Evolutionary conservation across 2,329 filamentous ascomycete genomes (phyloP).

Genomic region (Seiridium cupressi): DNA sequence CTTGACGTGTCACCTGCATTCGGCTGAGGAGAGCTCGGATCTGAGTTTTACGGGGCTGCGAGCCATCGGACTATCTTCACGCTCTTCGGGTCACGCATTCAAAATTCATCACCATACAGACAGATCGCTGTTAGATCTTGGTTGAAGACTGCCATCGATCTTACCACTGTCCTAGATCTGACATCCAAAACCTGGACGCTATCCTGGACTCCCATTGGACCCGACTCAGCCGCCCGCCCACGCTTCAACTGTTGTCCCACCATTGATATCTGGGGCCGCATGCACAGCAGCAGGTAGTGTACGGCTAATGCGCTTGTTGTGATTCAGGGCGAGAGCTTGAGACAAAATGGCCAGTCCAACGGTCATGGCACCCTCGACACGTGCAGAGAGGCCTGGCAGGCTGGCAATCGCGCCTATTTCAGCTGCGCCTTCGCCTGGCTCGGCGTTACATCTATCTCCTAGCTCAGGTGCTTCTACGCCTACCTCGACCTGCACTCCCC

Average conservation of each 20-base stretch:
- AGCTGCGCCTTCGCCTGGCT: constrained; percentile 24
- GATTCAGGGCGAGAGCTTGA: not conserved
- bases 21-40: constrained; percentile 1
- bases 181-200: not conserved
- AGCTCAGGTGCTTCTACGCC: constrained; percentile 24
- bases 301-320: not conserved
- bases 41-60: not conserved
- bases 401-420: constrained; percentile 26
- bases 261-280: not conserved
- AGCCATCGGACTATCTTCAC: not conserved
- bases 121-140: not conserved
- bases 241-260: not conserved
- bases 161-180: not conserved
- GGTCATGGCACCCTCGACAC: constrained; percentile 14
- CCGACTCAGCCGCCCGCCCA: not conserved
- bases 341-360: constrained; percentile 21
- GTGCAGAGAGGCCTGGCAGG: constrained; percentile 18
- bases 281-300: constrained; percentile 12
- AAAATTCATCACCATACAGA: not conserved
- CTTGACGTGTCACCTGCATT: not conserved
- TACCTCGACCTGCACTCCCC: constrained; percentile 17
- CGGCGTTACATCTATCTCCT: constrained; percentile 21
- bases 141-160: not conserved
- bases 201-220: not conserved
- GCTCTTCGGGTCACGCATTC: not conserved